These are phyloP conservation scores for Cutaneotrichosporon sp. DNA, from an alignment of 1,284 basidiomycete species.

Conservation along the genomic window DNA sequence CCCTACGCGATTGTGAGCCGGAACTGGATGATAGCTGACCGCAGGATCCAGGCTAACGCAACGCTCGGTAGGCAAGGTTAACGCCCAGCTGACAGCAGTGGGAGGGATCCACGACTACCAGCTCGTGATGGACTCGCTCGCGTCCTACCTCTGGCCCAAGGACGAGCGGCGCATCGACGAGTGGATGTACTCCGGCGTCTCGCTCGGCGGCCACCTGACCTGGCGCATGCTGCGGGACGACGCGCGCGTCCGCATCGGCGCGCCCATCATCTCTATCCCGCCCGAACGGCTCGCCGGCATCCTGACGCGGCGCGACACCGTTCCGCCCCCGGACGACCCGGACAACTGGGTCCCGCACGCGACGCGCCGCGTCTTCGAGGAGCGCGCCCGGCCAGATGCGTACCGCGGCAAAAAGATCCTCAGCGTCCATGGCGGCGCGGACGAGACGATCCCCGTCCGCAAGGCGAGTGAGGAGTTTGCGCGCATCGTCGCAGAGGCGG, in stretches of 20 bases:
- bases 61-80: not conserved
- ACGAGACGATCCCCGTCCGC: constrained; percentile 37
- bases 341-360: constrained; percentile 29
- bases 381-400: constrained; percentile 48
- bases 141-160: constrained; percentile 69
- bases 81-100: not conserved
- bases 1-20: constrained; percentile 52
- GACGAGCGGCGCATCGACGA: constrained; percentile 61
- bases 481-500: constrained; percentile 19
- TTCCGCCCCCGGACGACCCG: constrained; percentile 31
- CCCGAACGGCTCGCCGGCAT: constrained; percentile 4
- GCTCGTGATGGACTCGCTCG: constrained; percentile 74
- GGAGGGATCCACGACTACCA: constrained; percentile 58
- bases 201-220: constrained; percentile 46
- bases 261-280: constrained; percentile 5
- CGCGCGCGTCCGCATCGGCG: constrained; percentile 10
- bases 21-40: not conserved
- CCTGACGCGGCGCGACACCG: constrained; percentile 57
- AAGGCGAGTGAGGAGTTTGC: constrained; percentile 32
- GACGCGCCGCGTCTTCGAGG: constrained; percentile 28
- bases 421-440: constrained; percentile 56
- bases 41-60: not conserved
- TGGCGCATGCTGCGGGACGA: constrained; percentile 40
- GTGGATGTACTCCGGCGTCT: constrained; percentile 58
- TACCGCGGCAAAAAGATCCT: constrained; percentile 68